Evolutionary conservation across 1,284 basidiomycete genomes (phyloP), one percentile per base, ranked within the genome.

Genomic region (Pterulicium gracile): DNA sequence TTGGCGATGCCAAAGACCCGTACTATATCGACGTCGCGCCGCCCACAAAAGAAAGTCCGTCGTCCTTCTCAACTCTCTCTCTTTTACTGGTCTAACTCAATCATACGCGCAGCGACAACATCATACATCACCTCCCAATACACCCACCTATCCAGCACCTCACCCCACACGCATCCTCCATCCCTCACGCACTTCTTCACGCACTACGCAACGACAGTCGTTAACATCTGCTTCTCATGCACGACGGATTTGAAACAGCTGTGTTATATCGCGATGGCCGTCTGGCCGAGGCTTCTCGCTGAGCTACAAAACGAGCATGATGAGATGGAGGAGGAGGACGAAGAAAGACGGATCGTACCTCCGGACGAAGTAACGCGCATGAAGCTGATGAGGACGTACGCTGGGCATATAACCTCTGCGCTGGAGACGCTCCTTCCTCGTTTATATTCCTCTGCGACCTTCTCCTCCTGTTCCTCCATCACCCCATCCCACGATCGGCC

Each of bases 231-330:
- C 55, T 70, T 72, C 3, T 72, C 79, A 3, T 87, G 83, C 57
- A 77, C 76, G 0, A 73, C 73, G 15, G 78, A 88, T 51, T 75
- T 80, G 0, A 57, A 73, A 41, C 88, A 91, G 58, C 68, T 92
- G 1, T 73, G 76, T 35, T 89, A 90, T 56, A 73, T 92, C 32
- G 77, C 84, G 1, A 73, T 77, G 0, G 81, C 88, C 3, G 72
- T 84, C 10, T 93, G 90, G 88, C 87, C 86, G 0, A 79, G 77
- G 1, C 88, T 86, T 54, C 72, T 81, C 1, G 69, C 77, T 45
- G 84, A 84, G 0, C 55, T 88, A 3, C 57, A 85, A 2, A 75
- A 77, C 46, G 73, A 75, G 24, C 67, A 79, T 50, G 45, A 56
- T 22, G 60, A 56, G 2, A 55, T 53, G 39, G 61, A 58, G 18